Evolutionary conservation across 345 rosid genomes (phyloP), one percentile per base, ranked within the genome.

Genomic region (Sisymbrium irio): DNA sequence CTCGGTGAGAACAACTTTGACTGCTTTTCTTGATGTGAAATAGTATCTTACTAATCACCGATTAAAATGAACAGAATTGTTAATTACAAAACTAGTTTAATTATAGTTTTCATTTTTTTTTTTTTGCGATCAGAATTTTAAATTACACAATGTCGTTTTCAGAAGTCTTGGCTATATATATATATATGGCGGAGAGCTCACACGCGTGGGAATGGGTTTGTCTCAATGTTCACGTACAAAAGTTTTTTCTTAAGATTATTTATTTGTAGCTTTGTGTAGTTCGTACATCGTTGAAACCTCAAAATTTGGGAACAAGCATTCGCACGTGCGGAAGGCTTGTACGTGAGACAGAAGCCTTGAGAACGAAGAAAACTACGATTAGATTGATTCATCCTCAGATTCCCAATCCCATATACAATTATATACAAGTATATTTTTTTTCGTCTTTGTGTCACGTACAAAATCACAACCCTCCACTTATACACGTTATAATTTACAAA

Each of bases 191-290:
- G 53, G 69, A 75, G 60, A 76, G 75, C 65, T 45, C 75, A 69
- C 69, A 68, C 69, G 74, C 79, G 64, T 75, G 74, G 69, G 32
- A 35, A 54, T 55, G 40, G 51, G 28, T 25, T 56, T 77, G 76
- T 70, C 80, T 69, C 67, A 47, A 45, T 28, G 44, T 69, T 63
- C 3, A 55, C 75, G 76, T 77, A 63, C 76, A 63, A n/a, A n/a
- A 46, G 7, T 32, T 0, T 5, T 55, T 35, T 12, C 6, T 28
- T 55, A 7, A n/a, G n/a, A 63, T 37, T 19, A 35, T 54, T 62
- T 17, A 28, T 59, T 76, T 75, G 36, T 69, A 69, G 57, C 50
- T 44, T 61, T 61, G 25, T 75, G 57, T 61, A 42, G 64, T 61
- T 61, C 69, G 69, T 75, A 58, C 79, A 68, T 30, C 15, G 41